Base-by-base conservation (phyloP, 768 basidiomycete genomes). In the Russula vinacea region DNA sequence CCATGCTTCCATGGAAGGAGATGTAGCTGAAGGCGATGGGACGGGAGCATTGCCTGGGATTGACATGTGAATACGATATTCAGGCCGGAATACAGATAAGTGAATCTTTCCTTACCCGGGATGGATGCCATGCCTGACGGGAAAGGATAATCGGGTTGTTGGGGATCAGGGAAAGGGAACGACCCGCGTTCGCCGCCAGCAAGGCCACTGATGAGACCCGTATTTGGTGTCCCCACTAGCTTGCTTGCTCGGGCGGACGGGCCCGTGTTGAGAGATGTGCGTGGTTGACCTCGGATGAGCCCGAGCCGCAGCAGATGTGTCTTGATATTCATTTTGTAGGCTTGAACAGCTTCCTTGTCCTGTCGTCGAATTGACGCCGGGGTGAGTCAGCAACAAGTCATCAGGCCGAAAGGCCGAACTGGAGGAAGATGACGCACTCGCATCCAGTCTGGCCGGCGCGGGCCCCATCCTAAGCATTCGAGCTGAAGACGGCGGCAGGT, bases 391-490 rank as follows among this genome's bases (percentile, higher is more conserved):
- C 57, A 22, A 56, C 24, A 16, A 52, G 29, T 50, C 49, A 52
- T 39, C 42, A 57, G 44, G 56, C 56, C 55, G 56, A 57, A 62
- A 47, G 62, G 63, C 62, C 58, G 66, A 50, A 56, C 40, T 24
- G 47, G 66, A 56, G 60, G 68, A 55, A 47, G 39, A 55, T 32
- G 24, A 52, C 83, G 70, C 68, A 92, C 90, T 69, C 89, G 78
- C 89, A 92, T 90, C 90, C 90, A 92, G 62, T 92, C 90, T n/a
- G 90, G 91, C 57, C 91, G 83, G 71, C 83, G 88, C 9, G 86
- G 78, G 4, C 91, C 91, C 91, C 91, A 93, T 14, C 91, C 91
- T 5, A 93, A 79, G 75, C 91, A 93, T 57, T 88, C 80, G 70
- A 93, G 90, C 54, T 86, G 87, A 42, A 93, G 79, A 56, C 91